A percentile compares a stretch with the other conserved stretches of the same genome.
These are phyloP conservation scores for Schizonepeta tenuifolia DNA, from an alignment of 257 asterid genomes.

Conservation along the genomic window DNA sequence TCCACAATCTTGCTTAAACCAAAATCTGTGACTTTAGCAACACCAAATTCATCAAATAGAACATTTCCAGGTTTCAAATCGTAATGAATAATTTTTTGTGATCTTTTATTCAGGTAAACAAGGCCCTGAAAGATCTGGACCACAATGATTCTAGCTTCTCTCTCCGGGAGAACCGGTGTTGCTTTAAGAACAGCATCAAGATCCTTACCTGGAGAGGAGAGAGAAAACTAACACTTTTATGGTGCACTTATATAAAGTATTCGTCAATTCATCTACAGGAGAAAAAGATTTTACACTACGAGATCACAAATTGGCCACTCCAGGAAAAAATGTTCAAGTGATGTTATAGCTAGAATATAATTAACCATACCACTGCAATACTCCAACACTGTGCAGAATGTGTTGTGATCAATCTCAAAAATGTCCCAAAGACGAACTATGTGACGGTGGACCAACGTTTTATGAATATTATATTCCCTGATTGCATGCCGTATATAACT, in stretches of 20 bases:
- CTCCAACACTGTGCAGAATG: slow-evolving; percentile 97
- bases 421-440: slow-evolving; percentile 99
- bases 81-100: slow-evolving; percentile 92
- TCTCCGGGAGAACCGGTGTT: slow-evolving; percentile 83
- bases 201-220: slow-evolving; percentile 77
- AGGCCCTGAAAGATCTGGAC: slow-evolving; percentile 97
- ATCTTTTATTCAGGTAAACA: slow-evolving; percentile 87
- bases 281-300: neutral
- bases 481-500: slow-evolving; percentile 96
- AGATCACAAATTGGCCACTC: neutral
- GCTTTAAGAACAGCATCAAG: slow-evolving; percentile 96
- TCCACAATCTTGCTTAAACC: slow-evolving; percentile 99
- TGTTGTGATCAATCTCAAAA: slow-evolving; percentile 95
- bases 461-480: slow-evolving; percentile 98
- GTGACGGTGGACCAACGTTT: slow-evolving; percentile 86
- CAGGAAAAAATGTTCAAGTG: neutral
- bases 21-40: slow-evolving; percentile 96
- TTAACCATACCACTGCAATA: slow-evolving; percentile 84
- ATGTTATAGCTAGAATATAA: neutral
- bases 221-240: neutral
- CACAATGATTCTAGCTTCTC: slow-evolving; percentile 86
- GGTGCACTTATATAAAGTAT: neutral
- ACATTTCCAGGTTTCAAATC: slow-evolving; percentile 99
- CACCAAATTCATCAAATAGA: slow-evolving; percentile 82
- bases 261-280: neutral